These are phyloP conservation scores for Hypoxylon fragiforme DNA, from an alignment of 495 filamentous ascomycete genomes.

Conservation along the genomic window DNA sequence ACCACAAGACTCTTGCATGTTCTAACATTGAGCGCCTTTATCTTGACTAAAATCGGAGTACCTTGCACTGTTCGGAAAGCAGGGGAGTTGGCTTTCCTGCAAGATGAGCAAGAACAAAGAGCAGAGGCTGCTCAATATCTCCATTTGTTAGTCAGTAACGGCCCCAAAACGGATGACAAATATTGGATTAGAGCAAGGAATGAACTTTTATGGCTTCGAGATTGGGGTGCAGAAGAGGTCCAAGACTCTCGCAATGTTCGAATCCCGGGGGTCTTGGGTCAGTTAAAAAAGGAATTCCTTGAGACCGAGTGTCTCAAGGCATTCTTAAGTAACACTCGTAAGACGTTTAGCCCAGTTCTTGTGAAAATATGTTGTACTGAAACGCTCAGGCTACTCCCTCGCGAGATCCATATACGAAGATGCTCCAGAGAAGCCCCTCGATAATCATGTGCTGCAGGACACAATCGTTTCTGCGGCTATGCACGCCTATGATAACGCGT, in stretches of 20 bases:
- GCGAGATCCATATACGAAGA: slow-evolving; percentile 72
- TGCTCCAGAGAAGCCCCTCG: slow-evolving; percentile 54
- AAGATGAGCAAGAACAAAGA: slow-evolving; percentile 67
- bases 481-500: slow-evolving; percentile 83
- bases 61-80: slow-evolving; percentile 61
- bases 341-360: slow-evolving; percentile 20
- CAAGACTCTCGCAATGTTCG: slow-evolving; percentile 21
- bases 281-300: slow-evolving; percentile 62
- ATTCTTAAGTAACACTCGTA: slow-evolving; percentile 70
- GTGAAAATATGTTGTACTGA: slow-evolving; percentile 18
- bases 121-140: slow-evolving; percentile 66
- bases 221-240: slow-evolving; percentile 66
- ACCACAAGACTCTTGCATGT: slow-evolving; percentile 68
- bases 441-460: slow-evolving; percentile 57
- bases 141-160: slow-evolving; percentile 52
- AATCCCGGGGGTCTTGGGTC: slow-evolving; percentile 70
- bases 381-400: slow-evolving; percentile 62
- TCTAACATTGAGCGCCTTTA: slow-evolving; percentile 67
- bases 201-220: slow-evolving; percentile 78
- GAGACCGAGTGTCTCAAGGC: slow-evolving; percentile 77
- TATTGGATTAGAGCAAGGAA: slow-evolving; percentile 69
- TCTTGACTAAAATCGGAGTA: slow-evolving; percentile 63
- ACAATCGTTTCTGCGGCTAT: slow-evolving; percentile 70
- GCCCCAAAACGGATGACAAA: slow-evolving; percentile 60
- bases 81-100: slow-evolving; percentile 60